Evolutionary conservation across 495 filamentous ascomycete genomes (phyloP).

Genomic region (Neurospora tetraspora): DNA sequence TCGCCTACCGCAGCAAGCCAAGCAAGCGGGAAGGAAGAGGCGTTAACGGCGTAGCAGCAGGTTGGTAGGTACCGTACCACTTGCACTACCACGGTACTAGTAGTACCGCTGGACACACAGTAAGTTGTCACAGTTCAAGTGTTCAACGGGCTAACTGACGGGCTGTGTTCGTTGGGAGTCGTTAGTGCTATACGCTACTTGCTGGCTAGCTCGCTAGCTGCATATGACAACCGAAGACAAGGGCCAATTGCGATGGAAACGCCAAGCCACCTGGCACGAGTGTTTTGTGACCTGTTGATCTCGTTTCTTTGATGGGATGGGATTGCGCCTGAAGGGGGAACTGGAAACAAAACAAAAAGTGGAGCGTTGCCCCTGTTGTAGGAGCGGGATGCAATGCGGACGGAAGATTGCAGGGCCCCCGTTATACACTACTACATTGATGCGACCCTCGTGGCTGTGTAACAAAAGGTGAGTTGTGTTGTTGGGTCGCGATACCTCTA

Average conservation of each 20-base stretch:
- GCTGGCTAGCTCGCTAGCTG: not conserved
- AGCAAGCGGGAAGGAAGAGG: not conserved
- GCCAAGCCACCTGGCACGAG: not conserved
- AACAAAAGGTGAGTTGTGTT: not conserved
- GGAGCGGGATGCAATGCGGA: not conserved
- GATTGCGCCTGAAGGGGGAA: not conserved
- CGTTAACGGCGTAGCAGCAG: not conserved
- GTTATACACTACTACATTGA: not conserved
- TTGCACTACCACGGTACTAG: not conserved
- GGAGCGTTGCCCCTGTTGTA: not conserved
- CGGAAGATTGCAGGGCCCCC: not conserved
- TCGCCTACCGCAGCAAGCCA: not conserved
- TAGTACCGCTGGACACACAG: not conserved
- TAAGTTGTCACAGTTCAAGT: not conserved
- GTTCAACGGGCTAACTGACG: not conserved
- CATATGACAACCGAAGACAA: not conserved
- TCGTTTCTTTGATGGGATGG: not conserved
- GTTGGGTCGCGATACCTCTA: not conserved
- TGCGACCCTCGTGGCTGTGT: not conserved
- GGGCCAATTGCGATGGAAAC: not conserved
- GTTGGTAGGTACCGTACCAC: not conserved
- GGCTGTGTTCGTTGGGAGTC: not conserved
- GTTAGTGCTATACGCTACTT: not conserved
- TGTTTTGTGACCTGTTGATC: not conserved
- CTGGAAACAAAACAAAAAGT: not conserved